A percentile compares a stretch with the other conserved stretches of the same genome.
These are phyloP conservation scores for Lichina pygmaea DNA, from an alignment of 495 filamentous ascomycete genomes.

Conservation along the genomic window DNA sequence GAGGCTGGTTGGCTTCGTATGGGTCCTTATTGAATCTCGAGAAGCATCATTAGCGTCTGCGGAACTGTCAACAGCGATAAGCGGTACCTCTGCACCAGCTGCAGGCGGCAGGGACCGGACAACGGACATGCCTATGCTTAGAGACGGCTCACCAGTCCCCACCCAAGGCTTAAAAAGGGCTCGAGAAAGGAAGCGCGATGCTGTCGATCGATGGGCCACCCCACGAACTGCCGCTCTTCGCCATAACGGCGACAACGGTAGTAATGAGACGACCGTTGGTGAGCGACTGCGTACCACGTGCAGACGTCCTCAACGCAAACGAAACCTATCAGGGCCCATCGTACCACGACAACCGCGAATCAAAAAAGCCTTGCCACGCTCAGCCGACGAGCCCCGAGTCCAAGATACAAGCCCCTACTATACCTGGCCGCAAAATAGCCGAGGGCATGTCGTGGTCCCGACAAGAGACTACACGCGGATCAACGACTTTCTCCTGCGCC, in stretches of 20 bases:
- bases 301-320: background rate
- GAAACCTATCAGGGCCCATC: constrained; percentile 20
- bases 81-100: constrained; percentile 12
- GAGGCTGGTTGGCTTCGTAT: constrained; percentile 75
- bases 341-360: constrained; percentile 24
- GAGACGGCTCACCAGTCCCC: background rate
- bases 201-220: background rate
- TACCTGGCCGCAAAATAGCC: constrained; percentile 36
- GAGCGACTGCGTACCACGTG: no score
- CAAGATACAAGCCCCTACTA: constrained; percentile 25
- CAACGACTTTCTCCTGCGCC: constrained; percentile 52
- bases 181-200: background rate
- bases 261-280: background rate
- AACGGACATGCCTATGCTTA: no score
- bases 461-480: constrained; percentile 49
- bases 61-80: background rate
- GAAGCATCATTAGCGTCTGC: constrained; percentile 8
- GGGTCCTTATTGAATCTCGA: constrained; percentile 44
- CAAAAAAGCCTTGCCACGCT: constrained; percentile 21
- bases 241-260: background rate
- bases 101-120: no score
- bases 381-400: constrained; percentile 14
- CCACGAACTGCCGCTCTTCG: background rate
- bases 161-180: background rate
- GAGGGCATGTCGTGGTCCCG: constrained; percentile 41